Evolutionary conservation across 2,329 filamentous ascomycete species (phyloP), one percentile per base, ranked within the genome.

Genomic region (Emericellopsis cladophorae): DNA sequence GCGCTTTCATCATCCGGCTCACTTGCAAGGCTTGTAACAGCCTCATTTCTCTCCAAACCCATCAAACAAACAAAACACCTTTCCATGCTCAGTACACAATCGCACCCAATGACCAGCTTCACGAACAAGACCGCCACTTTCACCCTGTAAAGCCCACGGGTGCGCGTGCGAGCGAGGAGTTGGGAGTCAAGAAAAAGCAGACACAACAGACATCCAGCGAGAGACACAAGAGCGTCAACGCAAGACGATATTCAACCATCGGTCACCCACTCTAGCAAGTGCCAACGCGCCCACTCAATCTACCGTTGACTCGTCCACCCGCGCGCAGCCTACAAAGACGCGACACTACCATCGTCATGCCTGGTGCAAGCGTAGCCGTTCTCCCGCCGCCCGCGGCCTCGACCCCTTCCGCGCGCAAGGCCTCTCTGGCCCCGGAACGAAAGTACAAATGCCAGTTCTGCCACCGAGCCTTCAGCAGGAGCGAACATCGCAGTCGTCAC

Each of bases 381-480:
- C 68, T 73, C 52, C 66, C 79, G 53, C 68, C 82, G 57, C 64
- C 76, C 53, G 73, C 76, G 57, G 68, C 77, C 57, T 76, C 86
- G 57, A 76, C 80, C 57, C 74, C 83, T 59, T 75, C 76, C 53
- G 74, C 81, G 56, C 79, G 84, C 64, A 94, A 93, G 67, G 65
- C 81, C 50, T 72, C 82, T 46, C 67, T 81, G 53, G 81, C 79
- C 53, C 87, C 89, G 42, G 92, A 96, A 71, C 90, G 93, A 72
- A 95, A 95, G 67, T 98, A 98, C 79, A 95, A 96, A 65, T 98
- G 92, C 70, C 88, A 95, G 72, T 96, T 95, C 66, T 96, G 92
- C 71, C 89, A 89, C 67, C 78, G 92, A 64, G 92, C 92, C 48
- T 98, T 98, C 64, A 95, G 89, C 68, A 76, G 92, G 62, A 95